phyloP scores from a whole-genome alignment of 2,329 filamentous ascomycete species.

The Sporothrix pseudoabietina region DNA sequence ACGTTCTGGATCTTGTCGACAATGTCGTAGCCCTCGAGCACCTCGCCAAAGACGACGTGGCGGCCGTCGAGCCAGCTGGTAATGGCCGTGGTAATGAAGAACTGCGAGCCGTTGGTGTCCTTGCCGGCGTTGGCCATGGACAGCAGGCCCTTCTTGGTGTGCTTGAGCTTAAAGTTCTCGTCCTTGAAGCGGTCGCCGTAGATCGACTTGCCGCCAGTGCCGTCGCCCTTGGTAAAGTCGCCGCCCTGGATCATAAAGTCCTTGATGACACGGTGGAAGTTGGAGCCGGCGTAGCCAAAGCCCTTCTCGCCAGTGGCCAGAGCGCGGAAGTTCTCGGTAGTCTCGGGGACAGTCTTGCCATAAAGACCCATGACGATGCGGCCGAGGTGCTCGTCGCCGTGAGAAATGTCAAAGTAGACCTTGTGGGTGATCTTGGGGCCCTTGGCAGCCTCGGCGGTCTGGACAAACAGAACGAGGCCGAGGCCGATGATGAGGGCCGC shows the following conservation, averaged over 20 bases:
- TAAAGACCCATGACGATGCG: constrained; percentile 81
- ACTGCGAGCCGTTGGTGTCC: constrained; percentile 87
- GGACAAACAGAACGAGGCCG: constrained; percentile 72
- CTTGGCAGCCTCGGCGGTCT: constrained; percentile 72
- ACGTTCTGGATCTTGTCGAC: constrained; percentile 77
- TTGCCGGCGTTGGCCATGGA: constrained; percentile 85
- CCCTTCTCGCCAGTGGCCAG: constrained; percentile 85
- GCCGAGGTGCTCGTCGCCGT: constrained; percentile 73
- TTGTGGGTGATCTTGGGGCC: constrained; percentile 96
- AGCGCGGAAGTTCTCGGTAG: constrained; percentile 72
- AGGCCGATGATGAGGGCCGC: constrained; percentile 76
- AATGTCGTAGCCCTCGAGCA: constrained; percentile 81
- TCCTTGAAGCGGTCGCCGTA: constrained; percentile 82
- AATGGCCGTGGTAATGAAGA: constrained; percentile 85
- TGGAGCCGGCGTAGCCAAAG: constrained; percentile 78
- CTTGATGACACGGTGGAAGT: constrained; percentile 90
- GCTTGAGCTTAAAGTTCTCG: constrained; percentile 95
- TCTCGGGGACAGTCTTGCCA: constrained; percentile 83
- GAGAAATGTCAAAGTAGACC: constrained; percentile 84
- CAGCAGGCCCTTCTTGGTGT: constrained; percentile 79
- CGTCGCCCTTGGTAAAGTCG: constrained; percentile 81
- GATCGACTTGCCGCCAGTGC: constrained; percentile 85
- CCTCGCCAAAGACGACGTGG: constrained; percentile 87
- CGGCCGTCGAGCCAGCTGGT: constrained; percentile 82
- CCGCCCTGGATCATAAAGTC: constrained; percentile 90